phyloP scores from a whole-genome alignment of 495 filamentous ascomycete genomes.

The Aspergillus olivimuriae region DNA sequence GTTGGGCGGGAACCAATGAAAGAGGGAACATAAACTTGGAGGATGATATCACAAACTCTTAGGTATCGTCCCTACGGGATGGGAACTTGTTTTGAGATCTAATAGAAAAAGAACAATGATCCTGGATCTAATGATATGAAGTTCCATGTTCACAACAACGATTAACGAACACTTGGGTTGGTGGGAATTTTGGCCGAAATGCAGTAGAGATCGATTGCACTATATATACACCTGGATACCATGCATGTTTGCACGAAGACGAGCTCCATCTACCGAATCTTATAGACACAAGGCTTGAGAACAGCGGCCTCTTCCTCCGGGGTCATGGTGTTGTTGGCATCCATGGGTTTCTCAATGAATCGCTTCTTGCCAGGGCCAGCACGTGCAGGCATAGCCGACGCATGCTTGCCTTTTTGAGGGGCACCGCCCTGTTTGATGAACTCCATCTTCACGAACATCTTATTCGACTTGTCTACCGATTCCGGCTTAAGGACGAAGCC shows the following conservation, averaged over 20 bases:
- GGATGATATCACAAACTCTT: too few relatives aligned
- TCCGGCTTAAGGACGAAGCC: slow-evolving; percentile 67
- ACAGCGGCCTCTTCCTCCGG: slow-evolving; percentile 57
- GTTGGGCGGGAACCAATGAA: slow-evolving; percentile 44
- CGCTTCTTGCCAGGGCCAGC: slow-evolving; percentile 47
- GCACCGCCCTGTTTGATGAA: slow-evolving; percentile 71
- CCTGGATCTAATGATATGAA: background rate
- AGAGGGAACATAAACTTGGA: slow-evolving; percentile 10
- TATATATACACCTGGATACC: background rate
- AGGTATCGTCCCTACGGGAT: too few relatives aligned
- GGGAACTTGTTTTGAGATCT: background rate
- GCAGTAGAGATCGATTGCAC: too few relatives aligned
- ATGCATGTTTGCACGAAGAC: background rate
- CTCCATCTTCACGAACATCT: slow-evolving; percentile 96
- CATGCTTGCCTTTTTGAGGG: slow-evolving; percentile 65
- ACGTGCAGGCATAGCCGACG: slow-evolving; percentile 29
- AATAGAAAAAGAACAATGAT: background rate
- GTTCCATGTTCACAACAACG: too few relatives aligned
- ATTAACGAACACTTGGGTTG: too few relatives aligned
- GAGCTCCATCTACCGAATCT: slow-evolving; percentile 63
- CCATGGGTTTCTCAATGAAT: slow-evolving; percentile 50
- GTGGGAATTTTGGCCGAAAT: background rate
- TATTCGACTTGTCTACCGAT: slow-evolving; percentile 76
- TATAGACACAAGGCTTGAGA: slow-evolving; percentile 96
- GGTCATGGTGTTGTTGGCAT: slow-evolving; percentile 46